phyloP scores from a whole-genome alignment of 1,284 basidiomycete genomes.

The Fomitopsis palustris region DNA sequence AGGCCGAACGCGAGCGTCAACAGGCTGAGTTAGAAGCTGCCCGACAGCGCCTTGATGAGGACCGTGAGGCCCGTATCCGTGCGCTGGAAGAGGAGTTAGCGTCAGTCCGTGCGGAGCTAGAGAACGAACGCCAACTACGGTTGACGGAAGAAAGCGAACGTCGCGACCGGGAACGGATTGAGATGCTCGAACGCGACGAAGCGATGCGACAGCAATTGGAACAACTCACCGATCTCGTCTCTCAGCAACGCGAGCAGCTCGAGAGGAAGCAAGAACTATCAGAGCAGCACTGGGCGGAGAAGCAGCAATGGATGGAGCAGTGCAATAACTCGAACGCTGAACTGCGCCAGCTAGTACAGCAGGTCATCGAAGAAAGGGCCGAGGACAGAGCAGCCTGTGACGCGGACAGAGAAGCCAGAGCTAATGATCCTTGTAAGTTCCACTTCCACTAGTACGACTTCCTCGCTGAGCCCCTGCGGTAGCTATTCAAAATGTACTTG shows the following conservation, averaged over 20 bases:
- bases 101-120: slow-evolving; percentile 48
- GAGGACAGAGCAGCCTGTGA: slow-evolving; percentile 46
- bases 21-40: slow-evolving; percentile 45
- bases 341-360: slow-evolving; percentile 53
- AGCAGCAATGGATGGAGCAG: slow-evolving; percentile 47
- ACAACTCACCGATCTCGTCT: slow-evolving; percentile 66
- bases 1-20: slow-evolving; percentile 48
- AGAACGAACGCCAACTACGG: slow-evolving; percentile 52
- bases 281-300: slow-evolving; percentile 58
- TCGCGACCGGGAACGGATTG: slow-evolving; percentile 53
- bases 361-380: slow-evolving; percentile 51
- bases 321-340: slow-evolving; percentile 53
- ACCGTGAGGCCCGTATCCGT: slow-evolving; percentile 50
- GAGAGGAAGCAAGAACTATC: slow-evolving; percentile 51
- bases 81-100: slow-evolving; percentile 64
- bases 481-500: slow-evolving; percentile 16
- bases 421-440: slow-evolving; percentile 20
- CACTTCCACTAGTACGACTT: no score
- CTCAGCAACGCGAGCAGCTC: slow-evolving; percentile 55
- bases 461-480: background rate
- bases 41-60: slow-evolving; percentile 42
- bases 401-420: slow-evolving; percentile 44
- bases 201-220: slow-evolving; percentile 53
- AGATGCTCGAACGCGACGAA: slow-evolving; percentile 55
- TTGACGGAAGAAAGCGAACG: slow-evolving; percentile 53